These are phyloP conservation scores for Umbelopsis isabellina DNA, from an alignment of 192 early-diverging fungal species.

Conservation along the genomic window DNA sequence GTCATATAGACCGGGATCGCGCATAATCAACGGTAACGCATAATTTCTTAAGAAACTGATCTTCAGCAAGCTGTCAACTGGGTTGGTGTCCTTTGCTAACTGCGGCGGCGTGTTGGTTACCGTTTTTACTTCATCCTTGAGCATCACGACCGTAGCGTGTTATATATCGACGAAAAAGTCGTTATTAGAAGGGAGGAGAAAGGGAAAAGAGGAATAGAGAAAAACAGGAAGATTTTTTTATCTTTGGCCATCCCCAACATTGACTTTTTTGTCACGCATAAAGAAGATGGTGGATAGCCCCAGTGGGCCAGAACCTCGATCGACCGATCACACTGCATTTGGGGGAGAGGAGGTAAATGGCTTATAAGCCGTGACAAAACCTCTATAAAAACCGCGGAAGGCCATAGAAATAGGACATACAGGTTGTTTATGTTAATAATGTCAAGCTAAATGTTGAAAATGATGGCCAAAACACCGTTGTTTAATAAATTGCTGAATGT, in stretches of 20 bases:
- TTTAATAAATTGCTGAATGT: too few relatives aligned
- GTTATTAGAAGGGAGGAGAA: neutral
- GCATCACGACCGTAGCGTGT: conserved; percentile 4
- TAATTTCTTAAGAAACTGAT: conserved; percentile 30
- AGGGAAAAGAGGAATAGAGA: neutral
- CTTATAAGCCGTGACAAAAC: too few relatives aligned
- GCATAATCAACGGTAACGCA: conserved; percentile 30
- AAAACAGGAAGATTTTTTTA: neutral
- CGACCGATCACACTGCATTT: conserved; percentile 19
- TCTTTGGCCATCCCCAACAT: neutral
- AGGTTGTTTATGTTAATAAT: too few relatives aligned
- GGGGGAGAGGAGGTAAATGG: conserved; percentile 10
- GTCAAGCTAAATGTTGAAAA: too few relatives aligned
- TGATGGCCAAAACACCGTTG: too few relatives aligned
- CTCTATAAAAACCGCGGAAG: neutral
- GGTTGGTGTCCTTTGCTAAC: neutral
- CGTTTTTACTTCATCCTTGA: conserved; percentile 5
- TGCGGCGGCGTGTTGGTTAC: neutral
- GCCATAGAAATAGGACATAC: too few relatives aligned
- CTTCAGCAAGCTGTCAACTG: conserved; percentile 4
- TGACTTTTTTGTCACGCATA: conserved; percentile 15
- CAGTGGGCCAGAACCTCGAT: conserved; percentile 20
- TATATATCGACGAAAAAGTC: neutral
- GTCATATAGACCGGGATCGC: conserved; percentile 25
- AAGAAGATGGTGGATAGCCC: conserved; percentile 1